Evolutionary conservation across 257 asterid species (phyloP), one percentile per base, ranked within the genome.

Genomic region (Fraxinus cuspidata): DNA sequence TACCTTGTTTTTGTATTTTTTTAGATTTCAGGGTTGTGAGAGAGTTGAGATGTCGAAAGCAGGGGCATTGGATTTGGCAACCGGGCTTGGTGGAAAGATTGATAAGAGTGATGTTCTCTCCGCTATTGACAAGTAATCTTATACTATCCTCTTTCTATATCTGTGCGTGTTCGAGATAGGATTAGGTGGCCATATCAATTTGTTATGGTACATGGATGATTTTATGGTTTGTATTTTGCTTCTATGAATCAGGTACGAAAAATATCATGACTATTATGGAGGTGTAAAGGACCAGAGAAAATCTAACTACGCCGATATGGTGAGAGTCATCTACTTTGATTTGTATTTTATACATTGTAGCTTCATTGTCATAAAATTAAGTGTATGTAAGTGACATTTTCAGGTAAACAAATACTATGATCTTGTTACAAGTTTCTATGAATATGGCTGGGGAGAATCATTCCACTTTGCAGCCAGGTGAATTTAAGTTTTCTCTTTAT

Each of bases 381-480:
- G 44, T 8, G 44, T 38, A n/a, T n/a, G n/a, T 38, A 8, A 37
- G 42, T 37, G 32, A 28, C 32, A 58, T 83, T 66, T 77, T n/a
- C 92, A 95, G 99, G 99, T 95, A 25, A 95, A 95, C 73, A 95
- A 93, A 85, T 95, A 95, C 86, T 95, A 95, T 83, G 98, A 95
- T 86, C 99, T 95, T 71, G 97, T 87, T 71, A 95, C 99, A 82
- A 95, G 99, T 87, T 95, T 95, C 92, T 95, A 95, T 9, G 99
- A 95, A 85, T 93, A 95, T 79, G 99, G 99, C 65, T 95, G 99
- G 99, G 99, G 99, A 81, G 96, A 95, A 83, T 95, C 98, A 63
- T 95, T 95, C 88, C 98, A 95, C 81, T 95, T 95, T 81, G 99
- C 99, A 16, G 97, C 96, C 81, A 91, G 99, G 99, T 90, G 66